Percentiles rank a stretch among this genome's conserved stretches.
These are phyloP conservation scores for Talaromyces sp. DNA, from an alignment of 2,329 filamentous ascomycete species.

Conservation along the genomic window DNA sequence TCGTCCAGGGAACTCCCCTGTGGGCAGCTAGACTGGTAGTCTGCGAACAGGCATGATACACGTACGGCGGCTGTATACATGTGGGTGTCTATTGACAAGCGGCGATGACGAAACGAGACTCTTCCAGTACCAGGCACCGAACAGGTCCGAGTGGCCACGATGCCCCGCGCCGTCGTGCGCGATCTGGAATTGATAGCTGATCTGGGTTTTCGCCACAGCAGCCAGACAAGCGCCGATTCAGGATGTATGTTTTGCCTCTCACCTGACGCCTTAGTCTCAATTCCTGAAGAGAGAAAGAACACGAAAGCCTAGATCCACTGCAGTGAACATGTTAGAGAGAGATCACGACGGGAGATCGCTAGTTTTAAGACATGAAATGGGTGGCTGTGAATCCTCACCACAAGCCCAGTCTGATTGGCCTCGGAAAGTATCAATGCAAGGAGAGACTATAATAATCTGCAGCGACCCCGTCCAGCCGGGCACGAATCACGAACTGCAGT, in stretches of 20 bases:
- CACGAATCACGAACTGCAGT: constrained; percentile 31
- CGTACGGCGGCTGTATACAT: background rate
- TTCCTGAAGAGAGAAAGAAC: background rate
- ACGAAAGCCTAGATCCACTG: background rate
- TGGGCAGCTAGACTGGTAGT: background rate
- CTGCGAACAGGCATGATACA: background rate
- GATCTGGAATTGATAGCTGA: background rate
- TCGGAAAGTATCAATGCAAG: constrained; percentile 33
- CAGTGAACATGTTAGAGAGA: background rate
- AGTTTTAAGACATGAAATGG: constrained; percentile 1
- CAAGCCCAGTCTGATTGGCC: constrained; percentile 17
- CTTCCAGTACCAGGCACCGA: background rate
- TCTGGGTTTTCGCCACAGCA: background rate
- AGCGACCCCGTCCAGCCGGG: constrained; percentile 22
- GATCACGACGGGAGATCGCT: background rate
- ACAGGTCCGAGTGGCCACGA: background rate
- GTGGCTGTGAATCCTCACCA: constrained; percentile 3
- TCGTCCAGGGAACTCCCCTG: background rate
- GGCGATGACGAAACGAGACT: background rate
- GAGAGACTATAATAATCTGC: constrained; percentile 23
- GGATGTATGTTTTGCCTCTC: background rate
- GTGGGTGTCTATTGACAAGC: background rate
- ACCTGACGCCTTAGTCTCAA: background rate
- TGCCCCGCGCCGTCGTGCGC: background rate
- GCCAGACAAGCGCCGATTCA: background rate